Evolutionary conservation across 148 eudicot genomes (phyloP).

Genomic region (Rhododendron henanense): DNA sequence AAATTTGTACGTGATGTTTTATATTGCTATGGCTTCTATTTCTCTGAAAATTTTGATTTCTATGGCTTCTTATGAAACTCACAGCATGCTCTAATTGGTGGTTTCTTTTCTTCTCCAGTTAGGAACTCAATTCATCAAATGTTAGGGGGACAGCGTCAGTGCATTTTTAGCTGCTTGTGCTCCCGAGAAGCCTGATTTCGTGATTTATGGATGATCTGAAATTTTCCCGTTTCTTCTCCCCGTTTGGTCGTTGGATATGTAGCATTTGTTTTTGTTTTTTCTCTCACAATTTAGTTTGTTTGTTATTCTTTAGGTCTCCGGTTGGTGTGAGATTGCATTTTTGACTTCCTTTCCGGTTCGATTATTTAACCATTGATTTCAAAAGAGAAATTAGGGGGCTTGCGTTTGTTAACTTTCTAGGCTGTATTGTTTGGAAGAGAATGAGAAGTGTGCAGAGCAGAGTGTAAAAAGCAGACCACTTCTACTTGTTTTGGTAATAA

Average conservation of each 20-base stretch:
- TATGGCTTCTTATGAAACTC: neutral
- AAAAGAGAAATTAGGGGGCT: constrained; percentile 18
- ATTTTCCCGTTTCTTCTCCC: constrained; percentile 16
- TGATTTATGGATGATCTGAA: constrained; percentile 25
- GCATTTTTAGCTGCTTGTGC: constrained; percentile 82
- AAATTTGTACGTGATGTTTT: neutral
- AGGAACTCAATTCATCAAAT: constrained; percentile 13
- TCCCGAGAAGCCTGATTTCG: constrained; percentile 42
- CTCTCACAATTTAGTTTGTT: constrained; percentile 23
- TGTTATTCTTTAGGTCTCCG: constrained; percentile 49
- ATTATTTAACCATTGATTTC: constrained; percentile 27
- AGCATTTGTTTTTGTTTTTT: constrained; percentile 17
- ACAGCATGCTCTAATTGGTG: constrained; percentile 2
- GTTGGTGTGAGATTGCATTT: constrained; percentile 65
- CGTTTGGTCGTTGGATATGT: constrained; percentile 21
- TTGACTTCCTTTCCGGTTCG: constrained; percentile 22
- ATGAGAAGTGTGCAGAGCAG: constrained; percentile 24
- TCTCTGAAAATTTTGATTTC: neutral
- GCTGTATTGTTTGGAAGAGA: constrained; percentile 24
- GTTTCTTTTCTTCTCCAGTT: constrained; percentile 31
- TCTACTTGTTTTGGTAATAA: constrained; percentile 13
- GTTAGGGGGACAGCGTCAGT: constrained; percentile 55
- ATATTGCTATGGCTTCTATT: neutral
- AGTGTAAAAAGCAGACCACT: constrained; percentile 20
- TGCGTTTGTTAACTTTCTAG: constrained; percentile 25